These are phyloP conservation scores for Actinomucor elegans DNA, from an alignment of 371 early-diverging fungal genomes.

Conservation along the genomic window DNA sequence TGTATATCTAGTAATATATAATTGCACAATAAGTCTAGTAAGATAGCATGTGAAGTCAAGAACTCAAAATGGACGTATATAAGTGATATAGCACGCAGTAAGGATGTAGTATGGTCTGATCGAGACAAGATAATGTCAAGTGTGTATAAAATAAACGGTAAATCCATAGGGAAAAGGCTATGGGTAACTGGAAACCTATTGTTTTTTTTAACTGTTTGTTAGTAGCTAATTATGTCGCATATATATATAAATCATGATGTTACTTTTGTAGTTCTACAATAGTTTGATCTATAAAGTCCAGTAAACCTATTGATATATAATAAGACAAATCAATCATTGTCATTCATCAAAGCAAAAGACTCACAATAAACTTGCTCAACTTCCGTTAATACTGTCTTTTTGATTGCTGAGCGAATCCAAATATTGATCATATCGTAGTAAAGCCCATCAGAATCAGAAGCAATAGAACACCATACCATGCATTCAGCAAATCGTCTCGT, in stretches of 20 bases:
- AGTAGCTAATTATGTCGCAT: not conserved
- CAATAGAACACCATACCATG: constrained; percentile 43
- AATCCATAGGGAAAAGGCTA: constrained; percentile 35
- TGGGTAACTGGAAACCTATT: constrained; percentile 3
- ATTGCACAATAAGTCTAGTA: constrained; percentile 42
- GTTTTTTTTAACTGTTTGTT: not conserved
- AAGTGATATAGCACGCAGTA: constrained; percentile 53
- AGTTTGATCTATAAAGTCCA: constrained; percentile 52
- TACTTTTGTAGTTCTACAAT: constrained; percentile 45
- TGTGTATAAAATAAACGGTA: constrained; percentile 49
- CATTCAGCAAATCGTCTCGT: constrained; percentile 56
- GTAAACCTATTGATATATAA: constrained; percentile 17
- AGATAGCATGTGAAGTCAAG: constrained; percentile 39
- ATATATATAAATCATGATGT: not conserved
- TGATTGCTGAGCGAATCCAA: constrained; percentile 55
- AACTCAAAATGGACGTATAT: constrained; percentile 54
- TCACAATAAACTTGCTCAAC: constrained; percentile 57
- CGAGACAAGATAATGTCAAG: constrained; percentile 40
- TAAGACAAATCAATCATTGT: not conserved
- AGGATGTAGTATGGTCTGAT: constrained; percentile 52
- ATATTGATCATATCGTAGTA: constrained; percentile 57
- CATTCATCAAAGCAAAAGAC: not conserved
- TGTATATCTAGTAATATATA: constrained; percentile 39
- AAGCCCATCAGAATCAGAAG: constrained; percentile 25
- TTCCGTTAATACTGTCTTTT: constrained; percentile 46